These are phyloP conservation scores for Hansenula sp. DNA, from an alignment of 1,139 yeast species.

Conservation along the genomic window DNA sequence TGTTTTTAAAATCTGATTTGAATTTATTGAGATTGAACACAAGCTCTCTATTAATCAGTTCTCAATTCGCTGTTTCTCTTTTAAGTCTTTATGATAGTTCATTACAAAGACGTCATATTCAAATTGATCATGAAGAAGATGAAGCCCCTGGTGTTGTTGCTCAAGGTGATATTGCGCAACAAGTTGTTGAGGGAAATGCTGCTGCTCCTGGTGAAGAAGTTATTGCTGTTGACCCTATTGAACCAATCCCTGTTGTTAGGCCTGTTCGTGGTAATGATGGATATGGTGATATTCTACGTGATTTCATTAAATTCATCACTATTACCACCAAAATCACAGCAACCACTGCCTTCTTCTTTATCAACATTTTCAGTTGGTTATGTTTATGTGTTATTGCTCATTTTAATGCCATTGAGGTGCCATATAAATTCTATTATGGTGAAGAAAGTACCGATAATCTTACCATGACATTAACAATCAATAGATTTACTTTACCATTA, in stretches of 20 bases:
- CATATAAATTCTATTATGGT: conserved; percentile 6
- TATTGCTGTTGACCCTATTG: background rate
- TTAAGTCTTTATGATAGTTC: conserved; percentile 11
- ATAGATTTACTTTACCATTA: conserved; percentile 15
- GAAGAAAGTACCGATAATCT: background rate
- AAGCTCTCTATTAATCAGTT: background rate
- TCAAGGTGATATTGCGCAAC: background rate
- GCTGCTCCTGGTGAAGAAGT: background rate
- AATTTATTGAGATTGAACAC: background rate
- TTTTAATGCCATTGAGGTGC: conserved; percentile 6
- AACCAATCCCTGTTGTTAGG: background rate
- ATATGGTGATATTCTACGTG: background rate
- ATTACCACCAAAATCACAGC: background rate
- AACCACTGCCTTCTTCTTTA: background rate
- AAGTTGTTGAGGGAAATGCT: background rate
- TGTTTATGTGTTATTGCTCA: conserved; percentile 1
- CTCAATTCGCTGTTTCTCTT: conserved; percentile 3
- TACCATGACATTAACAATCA: conserved; percentile 13
- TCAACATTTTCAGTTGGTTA: background rate
- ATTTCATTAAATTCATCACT: background rate
- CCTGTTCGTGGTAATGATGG: background rate
- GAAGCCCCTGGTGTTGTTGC: conserved; percentile 21
- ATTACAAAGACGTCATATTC: conserved; percentile 11
- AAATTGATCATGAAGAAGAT: conserved; percentile 22
- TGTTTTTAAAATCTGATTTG: background rate